Evolutionary conservation across 2,329 filamentous ascomycete genomes (phyloP), one percentile per base, ranked within the genome.

Genomic region (Nemania sp.): DNA sequence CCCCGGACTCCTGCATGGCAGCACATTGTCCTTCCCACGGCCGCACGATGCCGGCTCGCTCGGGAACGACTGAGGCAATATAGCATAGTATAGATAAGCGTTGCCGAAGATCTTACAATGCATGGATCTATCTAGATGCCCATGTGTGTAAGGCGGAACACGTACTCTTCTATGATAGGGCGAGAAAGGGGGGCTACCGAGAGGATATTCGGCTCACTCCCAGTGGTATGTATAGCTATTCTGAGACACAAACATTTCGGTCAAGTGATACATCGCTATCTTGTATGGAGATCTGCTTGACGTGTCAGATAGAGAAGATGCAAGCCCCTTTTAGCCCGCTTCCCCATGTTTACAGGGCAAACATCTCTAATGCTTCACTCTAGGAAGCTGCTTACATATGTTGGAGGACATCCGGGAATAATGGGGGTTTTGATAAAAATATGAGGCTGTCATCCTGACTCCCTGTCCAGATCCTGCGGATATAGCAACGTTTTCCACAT

Each of bases 1-100:
- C 7, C 47, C 29, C 57, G 63, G 64, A 47, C 26, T 53, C 35
- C 35, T 53, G 64, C 64, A 66, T 35, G 52, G 5, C n/a, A 29
- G 24, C 27, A n/a, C 26, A 29, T 27, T n/a, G 47, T 27, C 11
- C 20, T 18, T 27, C 47, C 24, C 47, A 51, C 47, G 24, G 20
- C 45, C 45, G 45, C 45, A 6, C 45, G 45, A 24, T 10, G 13
- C 20, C 47, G 47, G 47, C 22, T 26, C 22, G 5, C 20, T 26
- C 24, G 47, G 22, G 41, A 45, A 45, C 41, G 41, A n/a, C n/a
- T 20, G 41, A 45, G 41, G 18, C 41, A 45, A 45, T 45, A 6
- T n/a, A 6, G 41, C n/a, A n/a, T n/a, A n/a, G 8, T 52, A 13
- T 13, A 22, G 11, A n/a, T 2, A 3, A 24, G 18, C 41, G 18